phyloP scores from a whole-genome alignment of 2,329 filamentous ascomycete genomes.

The Drechslerella dactyloides region DNA sequence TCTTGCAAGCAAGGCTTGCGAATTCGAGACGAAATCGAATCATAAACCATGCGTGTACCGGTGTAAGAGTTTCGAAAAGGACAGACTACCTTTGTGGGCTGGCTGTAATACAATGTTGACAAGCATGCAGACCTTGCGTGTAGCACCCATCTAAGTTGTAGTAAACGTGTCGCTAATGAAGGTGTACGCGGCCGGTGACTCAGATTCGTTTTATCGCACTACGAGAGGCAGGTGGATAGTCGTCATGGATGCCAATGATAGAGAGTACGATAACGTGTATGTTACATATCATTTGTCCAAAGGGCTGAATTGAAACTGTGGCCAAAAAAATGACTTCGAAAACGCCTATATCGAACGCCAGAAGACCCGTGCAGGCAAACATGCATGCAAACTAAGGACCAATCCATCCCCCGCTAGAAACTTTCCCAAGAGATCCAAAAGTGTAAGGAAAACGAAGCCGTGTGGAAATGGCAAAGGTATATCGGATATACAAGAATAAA shows the following conservation, averaged over 20 bases:
- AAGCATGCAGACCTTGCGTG: too few relatives aligned
- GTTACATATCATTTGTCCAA: conserved; percentile 19
- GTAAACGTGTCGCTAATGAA: conserved; percentile 1
- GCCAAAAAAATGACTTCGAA: conserved; percentile 2
- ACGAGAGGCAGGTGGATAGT: neutral
- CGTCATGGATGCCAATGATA: too few relatives aligned
- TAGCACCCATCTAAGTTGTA: too few relatives aligned
- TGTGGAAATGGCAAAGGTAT: conserved; percentile 11
- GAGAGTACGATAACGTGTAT: too few relatives aligned
- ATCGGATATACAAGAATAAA: conserved; percentile 22
- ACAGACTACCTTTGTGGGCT: too few relatives aligned
- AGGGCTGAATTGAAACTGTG: neutral
- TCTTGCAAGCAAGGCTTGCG: neutral
- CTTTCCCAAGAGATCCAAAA: conserved; percentile 5
- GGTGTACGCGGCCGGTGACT: neutral
- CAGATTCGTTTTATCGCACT: neutral
- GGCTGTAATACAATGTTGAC: too few relatives aligned
- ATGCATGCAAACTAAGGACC: conserved; percentile 4
- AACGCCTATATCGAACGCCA: conserved; percentile 48
- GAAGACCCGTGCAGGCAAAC: conserved; percentile 5
- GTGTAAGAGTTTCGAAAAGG: too few relatives aligned
- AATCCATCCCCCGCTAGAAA: too few relatives aligned
- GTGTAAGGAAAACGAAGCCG: neutral
- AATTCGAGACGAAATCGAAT: neutral
- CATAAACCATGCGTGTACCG: too few relatives aligned